Evolutionary conservation across 495 filamentous ascomycete species (phyloP).

Genomic region (Penicillium herquei): DNA sequence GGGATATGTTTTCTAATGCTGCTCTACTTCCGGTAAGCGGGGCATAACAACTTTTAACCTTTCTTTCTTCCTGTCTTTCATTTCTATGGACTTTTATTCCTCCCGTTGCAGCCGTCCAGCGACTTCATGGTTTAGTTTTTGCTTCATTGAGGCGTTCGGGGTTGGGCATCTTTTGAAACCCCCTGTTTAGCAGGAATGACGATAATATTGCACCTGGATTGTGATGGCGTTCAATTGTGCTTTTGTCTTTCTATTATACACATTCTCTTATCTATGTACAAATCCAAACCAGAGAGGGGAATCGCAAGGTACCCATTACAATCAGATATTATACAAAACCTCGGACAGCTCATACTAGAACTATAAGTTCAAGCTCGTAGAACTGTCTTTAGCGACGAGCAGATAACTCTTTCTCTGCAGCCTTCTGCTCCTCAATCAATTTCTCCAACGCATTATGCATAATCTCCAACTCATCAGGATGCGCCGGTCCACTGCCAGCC

Average conservation of each 20-base stretch:
- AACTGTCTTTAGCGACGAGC: not conserved
- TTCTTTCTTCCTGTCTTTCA: conserved; percentile 3
- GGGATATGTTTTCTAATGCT: conserved; percentile 87
- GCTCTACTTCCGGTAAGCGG: conserved; percentile 69
- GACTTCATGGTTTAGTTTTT: conserved; percentile 9
- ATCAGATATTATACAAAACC: not conserved
- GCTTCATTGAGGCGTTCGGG: conserved; percentile 21
- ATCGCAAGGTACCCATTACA: conserved; percentile 7
- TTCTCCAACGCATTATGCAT: conserved; percentile 67
- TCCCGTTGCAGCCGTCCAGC: conserved; percentile 21
- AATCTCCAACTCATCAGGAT: conserved; percentile 65
- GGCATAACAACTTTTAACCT: not conserved
- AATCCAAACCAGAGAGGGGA: conserved; percentile 21
- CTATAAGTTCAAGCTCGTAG: too few relatives aligned
- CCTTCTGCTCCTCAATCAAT: conserved; percentile 60
- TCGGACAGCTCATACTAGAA: not conserved
- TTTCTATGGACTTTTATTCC: conserved; percentile 9
- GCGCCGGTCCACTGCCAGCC: conserved; percentile 83
- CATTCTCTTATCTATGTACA: conserved; percentile 32
- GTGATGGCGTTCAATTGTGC: conserved; percentile 14
- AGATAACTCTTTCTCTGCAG: conserved; percentile 9
- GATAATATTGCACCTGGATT: conserved; percentile 20
- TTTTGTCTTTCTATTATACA: conserved; percentile 27
- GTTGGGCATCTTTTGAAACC: conserved; percentile 17
- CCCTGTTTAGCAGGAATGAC: conserved; percentile 14